Conservation (phyloP, 2,329 filamentous ascomycete genomes). For the Xenoacremonium recifei region DNA sequence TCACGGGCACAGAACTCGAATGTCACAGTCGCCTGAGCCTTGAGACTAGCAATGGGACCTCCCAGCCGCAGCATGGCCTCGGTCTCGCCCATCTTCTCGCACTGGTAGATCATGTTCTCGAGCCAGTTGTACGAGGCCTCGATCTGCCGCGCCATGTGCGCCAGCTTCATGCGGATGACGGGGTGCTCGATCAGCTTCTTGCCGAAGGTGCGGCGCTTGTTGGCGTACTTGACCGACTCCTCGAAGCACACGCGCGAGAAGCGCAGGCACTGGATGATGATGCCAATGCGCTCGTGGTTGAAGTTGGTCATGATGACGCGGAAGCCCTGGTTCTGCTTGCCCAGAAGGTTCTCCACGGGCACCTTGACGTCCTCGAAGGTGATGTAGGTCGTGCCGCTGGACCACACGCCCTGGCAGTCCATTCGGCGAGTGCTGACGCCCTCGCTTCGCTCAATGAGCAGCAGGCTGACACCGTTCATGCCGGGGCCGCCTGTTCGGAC, state of each 20-base stretch:
- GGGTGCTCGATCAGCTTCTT: conserved; percentile 96
- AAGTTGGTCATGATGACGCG: conserved; percentile 99
- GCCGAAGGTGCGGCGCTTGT: conserved; percentile 96
- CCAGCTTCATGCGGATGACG: conserved; percentile 95
- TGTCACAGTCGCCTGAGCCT: conserved; percentile 89
- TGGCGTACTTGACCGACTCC: conserved; percentile 92
- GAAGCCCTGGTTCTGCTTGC: conserved; percentile 98
- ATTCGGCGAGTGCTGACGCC: conserved; percentile 92
- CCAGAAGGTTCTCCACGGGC: conserved; percentile 96
- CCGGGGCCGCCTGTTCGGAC: conserved; percentile 85
- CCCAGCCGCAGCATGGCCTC: conserved; percentile 96
- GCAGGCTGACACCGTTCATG: conserved; percentile 88
- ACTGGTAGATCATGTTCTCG: conserved; percentile 92
- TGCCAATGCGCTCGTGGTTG: conserved; percentile 98
- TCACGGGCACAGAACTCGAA: conserved; percentile 98
- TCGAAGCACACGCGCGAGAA: conserved; percentile 97
- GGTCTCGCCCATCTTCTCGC: conserved; percentile 86
- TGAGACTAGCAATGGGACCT: conserved; percentile 88
- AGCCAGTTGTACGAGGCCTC: conserved; percentile 97
- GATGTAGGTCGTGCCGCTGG: conserved; percentile 91
- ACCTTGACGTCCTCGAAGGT: conserved; percentile 99
- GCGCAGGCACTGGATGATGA: conserved; percentile 95
- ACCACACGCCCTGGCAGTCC: conserved; percentile 99
- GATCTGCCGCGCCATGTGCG: conserved; percentile 97
- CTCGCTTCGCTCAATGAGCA: conserved; percentile 87